phyloP scores from a whole-genome alignment of 306 rosid species.

The Dryas drummondii region DNA sequence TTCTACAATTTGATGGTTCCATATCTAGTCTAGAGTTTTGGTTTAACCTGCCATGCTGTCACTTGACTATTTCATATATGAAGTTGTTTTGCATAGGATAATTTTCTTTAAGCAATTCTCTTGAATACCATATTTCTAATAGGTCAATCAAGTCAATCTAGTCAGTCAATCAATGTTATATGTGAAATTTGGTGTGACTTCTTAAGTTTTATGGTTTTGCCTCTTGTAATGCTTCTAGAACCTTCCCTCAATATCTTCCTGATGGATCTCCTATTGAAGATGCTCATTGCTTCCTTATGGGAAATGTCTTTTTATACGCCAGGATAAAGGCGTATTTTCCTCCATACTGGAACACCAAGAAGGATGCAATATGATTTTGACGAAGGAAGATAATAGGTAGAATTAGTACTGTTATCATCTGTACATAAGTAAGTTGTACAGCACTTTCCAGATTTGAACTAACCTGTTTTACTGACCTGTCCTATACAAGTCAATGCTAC shows the following conservation, averaged over 20 bases:
- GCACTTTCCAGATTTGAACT: conserved; percentile 5
- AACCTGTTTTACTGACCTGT: neutral
- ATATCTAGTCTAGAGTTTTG: neutral
- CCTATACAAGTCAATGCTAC: neutral
- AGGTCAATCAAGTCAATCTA: neutral
- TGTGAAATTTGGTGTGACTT: conserved; percentile 14
- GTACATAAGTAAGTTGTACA: neutral
- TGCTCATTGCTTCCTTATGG: conserved; percentile 23
- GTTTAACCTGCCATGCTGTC: neutral
- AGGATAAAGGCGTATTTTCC: conserved; percentile 59
- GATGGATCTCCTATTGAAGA: neutral
- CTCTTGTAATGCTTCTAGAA: conserved; percentile 3
- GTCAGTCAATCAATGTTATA: neutral
- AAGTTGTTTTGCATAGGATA: neutral
- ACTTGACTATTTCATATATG: neutral
- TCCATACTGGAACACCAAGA: conserved; percentile 45
- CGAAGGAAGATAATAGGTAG: conserved; percentile 47
- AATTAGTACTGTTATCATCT: neutral
- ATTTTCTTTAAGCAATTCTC: neutral
- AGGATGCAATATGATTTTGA: conserved; percentile 31
- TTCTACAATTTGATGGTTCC: neutral
- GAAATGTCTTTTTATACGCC: conserved; percentile 30
- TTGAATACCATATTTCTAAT: neutral
- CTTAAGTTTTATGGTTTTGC: conserved; percentile 16
- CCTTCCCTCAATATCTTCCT: neutral